phyloP scores from a whole-genome alignment of 441 rosid genomes.

The Adansonia rubrostipa region DNA sequence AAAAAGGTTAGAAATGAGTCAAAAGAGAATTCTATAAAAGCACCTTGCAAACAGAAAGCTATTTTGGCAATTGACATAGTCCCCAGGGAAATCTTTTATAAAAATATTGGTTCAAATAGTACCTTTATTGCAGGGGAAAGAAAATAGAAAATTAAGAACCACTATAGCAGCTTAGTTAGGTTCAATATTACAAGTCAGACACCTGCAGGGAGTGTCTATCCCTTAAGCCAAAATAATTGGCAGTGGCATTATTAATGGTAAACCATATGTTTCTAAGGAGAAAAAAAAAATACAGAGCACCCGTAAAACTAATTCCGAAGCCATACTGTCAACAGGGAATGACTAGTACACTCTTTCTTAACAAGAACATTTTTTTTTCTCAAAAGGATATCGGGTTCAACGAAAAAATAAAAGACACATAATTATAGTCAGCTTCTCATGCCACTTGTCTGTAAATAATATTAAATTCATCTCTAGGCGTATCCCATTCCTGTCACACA shows the following conservation, averaged over 20 bases:
- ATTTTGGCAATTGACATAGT: neutral
- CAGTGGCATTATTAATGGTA: neutral
- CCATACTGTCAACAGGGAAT: neutral
- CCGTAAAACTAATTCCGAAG: slow-evolving; percentile 1
- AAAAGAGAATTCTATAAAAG: neutral
- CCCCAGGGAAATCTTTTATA: neutral
- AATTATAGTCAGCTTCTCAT: neutral
- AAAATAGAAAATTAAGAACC: slow-evolving; percentile 2
- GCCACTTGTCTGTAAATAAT: neutral
- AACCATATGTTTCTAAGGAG: neutral
- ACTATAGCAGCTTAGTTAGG: neutral
- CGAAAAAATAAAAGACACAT: neutral
- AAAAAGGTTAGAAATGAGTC: neutral
- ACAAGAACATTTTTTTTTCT: neutral
- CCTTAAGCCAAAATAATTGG: neutral
- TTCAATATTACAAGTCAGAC: neutral
- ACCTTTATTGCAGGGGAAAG: neutral
- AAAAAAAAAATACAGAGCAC: neutral
- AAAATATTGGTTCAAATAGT: too few species aligned
- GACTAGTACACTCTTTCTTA: neutral
- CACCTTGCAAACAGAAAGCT: slow-evolving; percentile 2
- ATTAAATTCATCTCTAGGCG: neutral
- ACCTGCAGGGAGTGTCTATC: neutral
- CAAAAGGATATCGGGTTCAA: neutral
- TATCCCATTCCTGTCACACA: neutral